Conservation (phyloP, 2,329 filamentous ascomycete genomes). For the Neodidymelliopsis sp. region DNA sequence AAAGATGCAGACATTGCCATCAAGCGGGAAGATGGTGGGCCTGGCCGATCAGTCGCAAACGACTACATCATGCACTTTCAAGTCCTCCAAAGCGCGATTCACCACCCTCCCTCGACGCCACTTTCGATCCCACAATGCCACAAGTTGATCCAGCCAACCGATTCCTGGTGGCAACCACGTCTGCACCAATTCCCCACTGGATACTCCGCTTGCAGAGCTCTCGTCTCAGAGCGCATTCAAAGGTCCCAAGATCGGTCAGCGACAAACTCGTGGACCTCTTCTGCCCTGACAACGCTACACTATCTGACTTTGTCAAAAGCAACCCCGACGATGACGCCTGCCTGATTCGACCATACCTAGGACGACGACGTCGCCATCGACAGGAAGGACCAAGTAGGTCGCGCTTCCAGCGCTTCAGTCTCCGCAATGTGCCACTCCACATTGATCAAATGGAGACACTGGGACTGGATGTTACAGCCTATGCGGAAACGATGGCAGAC, state of each 20-base stretch:
- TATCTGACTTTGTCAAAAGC: conserved; percentile 19
- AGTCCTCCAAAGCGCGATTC: conserved; percentile 11
- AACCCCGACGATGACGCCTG: conserved; percentile 53
- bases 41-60: conserved; percentile 25
- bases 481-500: conserved; percentile 58
- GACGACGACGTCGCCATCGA: conserved; percentile 35
- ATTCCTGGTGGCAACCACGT: conserved; percentile 12
- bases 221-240: conserved; percentile 22
- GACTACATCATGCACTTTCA: conserved; percentile 26
- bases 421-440: conserved; percentile 61
- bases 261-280: conserved; percentile 24
- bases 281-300: conserved; percentile 16
- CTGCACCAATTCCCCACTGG: conserved; percentile 19
- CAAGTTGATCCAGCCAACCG: conserved; percentile 17
- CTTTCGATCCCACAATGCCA: conserved; percentile 23
- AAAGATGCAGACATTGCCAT: conserved; percentile 13
- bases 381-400: conserved; percentile 11
- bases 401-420: conserved; percentile 44
- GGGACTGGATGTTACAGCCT: conserved; percentile 42
- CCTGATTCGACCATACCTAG: conserved; percentile 60
- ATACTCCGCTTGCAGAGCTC: conserved; percentile 20
- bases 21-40: conserved; percentile 30
- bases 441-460: conserved; percentile 60
- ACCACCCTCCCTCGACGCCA: conserved; percentile 7
- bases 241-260: conserved; percentile 17